phyloP scores from a whole-genome alignment of 1,284 basidiomycete genomes.

The Ceratobasidium sp. region DNA sequence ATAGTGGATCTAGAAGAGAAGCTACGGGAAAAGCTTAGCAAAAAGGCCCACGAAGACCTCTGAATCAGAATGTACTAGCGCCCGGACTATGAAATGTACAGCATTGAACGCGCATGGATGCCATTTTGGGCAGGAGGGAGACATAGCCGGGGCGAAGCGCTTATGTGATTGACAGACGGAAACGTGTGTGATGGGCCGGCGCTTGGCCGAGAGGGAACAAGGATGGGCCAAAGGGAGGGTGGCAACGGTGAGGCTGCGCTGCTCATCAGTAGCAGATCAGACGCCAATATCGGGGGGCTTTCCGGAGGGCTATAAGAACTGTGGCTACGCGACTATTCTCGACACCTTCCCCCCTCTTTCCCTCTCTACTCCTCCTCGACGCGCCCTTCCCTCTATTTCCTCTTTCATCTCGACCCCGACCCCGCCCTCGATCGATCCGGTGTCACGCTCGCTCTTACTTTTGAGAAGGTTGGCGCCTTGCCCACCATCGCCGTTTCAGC shows the following conservation, averaged over 20 bases:
- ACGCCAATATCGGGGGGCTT: not conserved
- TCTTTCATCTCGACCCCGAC: not conserved
- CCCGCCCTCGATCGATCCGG: not conserved
- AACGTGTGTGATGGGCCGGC: conserved; percentile 4
- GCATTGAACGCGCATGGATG: not conserved
- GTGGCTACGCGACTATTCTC: not conserved
- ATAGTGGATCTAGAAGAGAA: conserved; percentile 40
- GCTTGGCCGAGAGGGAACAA: conserved; percentile 34
- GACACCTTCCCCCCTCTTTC: not conserved
- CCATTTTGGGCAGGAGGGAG: not conserved
- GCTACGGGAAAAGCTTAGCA: conserved; percentile 21
- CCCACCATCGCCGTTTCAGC: not conserved
- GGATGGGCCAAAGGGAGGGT: conserved; percentile 36
- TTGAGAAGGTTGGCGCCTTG: conserved; percentile 9
- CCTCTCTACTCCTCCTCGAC: conserved; percentile 5
- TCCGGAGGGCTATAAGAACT: not conserved
- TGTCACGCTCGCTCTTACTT: not conserved
- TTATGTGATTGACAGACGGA: not conserved
- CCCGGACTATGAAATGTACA: not conserved
- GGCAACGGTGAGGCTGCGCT: conserved; percentile 17
- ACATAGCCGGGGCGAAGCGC: not conserved
- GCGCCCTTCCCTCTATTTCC: not conserved
- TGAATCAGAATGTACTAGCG: conserved; percentile 17
- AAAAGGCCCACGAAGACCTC: conserved; percentile 20
- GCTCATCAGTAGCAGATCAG: conserved; percentile 7